Conservation (phyloP, 108 stramenopile species). For the Fragilariopsis cylindrus region DNA sequence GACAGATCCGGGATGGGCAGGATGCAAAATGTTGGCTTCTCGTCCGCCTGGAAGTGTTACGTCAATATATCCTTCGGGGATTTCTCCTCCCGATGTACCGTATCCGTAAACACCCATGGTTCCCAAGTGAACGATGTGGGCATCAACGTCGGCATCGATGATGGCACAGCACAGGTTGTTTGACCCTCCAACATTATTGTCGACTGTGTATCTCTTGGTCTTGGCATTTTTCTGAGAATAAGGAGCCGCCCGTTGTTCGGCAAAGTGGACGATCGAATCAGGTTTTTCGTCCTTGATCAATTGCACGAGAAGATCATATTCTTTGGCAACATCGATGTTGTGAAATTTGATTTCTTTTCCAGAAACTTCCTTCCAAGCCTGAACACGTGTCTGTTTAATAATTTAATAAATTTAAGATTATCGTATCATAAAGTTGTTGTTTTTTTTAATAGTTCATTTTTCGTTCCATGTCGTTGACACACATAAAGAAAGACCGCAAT, state of each 20-base stretch:
- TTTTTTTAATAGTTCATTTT: neutral
- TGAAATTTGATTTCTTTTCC: conserved; percentile 91
- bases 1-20: conserved; percentile 96
- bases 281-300: conserved; percentile 93
- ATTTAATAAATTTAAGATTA: neutral
- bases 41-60: conserved; percentile 93
- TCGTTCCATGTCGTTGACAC: neutral
- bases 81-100: conserved; percentile 97
- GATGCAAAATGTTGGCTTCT: conserved; percentile 93
- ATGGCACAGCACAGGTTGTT: conserved; percentile 97
- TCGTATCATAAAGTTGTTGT: neutral
- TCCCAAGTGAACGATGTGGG: conserved; percentile 97
- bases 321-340: conserved; percentile 93
- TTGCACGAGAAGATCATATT: conserved; percentile 92
- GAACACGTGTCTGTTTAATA: conserved; percentile 63
- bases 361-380: conserved; percentile 93
- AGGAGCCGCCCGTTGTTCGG: conserved; percentile 98
- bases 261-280: conserved; percentile 96
- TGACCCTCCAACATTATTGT: conserved; percentile 96
- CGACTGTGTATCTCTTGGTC: conserved; percentile 96
- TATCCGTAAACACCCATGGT: conserved; percentile 99
- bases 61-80: conserved; percentile 99
- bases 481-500: neutral
- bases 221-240: conserved; percentile 96
- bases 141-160: conserved; percentile 92